These are phyloP conservation scores for Penicillium verhagenii DNA, from an alignment of 495 filamentous ascomycete genomes.

Conservation along the genomic window DNA sequence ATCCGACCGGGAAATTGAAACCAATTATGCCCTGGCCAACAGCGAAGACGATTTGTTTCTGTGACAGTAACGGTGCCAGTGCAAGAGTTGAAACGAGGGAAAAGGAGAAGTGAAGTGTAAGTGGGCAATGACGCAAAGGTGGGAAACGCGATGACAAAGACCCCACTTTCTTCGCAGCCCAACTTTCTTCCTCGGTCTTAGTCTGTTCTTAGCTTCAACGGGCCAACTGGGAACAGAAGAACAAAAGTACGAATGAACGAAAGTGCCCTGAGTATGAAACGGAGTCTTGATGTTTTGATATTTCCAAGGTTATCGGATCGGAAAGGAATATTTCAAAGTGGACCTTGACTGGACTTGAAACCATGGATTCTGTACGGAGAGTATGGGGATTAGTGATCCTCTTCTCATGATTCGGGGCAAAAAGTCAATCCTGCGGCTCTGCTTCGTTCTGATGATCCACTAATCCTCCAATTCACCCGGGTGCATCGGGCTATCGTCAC, in stretches of 20 bases:
- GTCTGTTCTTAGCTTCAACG: too few relatives aligned
- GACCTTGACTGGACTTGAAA: background rate
- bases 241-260: background rate
- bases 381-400: background rate
- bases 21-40: too few relatives aligned
- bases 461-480: background rate
- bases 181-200: too few relatives aligned
- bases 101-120: constrained; percentile 1
- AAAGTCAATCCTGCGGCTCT: constrained; percentile 7
- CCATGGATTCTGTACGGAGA: background rate
- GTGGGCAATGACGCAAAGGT: constrained; percentile 25
- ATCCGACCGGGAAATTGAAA: too few relatives aligned
- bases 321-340: too few relatives aligned
- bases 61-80: background rate
- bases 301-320: too few relatives aligned
- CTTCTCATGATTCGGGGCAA: background rate
- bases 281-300: too few relatives aligned
- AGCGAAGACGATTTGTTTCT: background rate
- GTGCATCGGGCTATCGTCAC: background rate
- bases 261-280: too few relatives aligned
- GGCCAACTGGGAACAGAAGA: too few relatives aligned
- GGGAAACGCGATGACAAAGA: constrained; percentile 9
- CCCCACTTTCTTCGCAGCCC: constrained; percentile 4
- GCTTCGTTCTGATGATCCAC: background rate
- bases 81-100: constrained; percentile 7